Evolutionary conservation across 2,329 filamentous ascomycete genomes (phyloP), one percentile per base, ranked within the genome.

Genomic region (Cladophialophora bantiana): DNA sequence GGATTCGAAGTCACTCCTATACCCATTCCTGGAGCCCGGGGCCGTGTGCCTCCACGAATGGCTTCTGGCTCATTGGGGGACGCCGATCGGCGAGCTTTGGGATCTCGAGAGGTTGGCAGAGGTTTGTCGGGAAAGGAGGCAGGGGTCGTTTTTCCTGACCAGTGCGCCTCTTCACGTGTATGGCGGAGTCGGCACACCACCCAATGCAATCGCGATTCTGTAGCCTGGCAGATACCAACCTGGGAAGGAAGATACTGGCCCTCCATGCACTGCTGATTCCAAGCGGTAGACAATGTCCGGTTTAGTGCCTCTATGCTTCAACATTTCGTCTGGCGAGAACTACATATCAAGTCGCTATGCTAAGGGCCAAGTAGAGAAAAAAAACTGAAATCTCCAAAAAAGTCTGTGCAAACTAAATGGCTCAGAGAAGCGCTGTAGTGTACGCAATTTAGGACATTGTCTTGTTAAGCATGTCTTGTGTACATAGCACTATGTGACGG

Each of bases 111-210:
- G 67, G 36, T 70, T 81, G 55, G 70, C 75, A 12, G 67, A 73
- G 62, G 70, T 77, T 58, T 81, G 80, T 72, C 12, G 20, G 65
- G 72, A 70, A 48, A 26, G 68, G 69, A 3, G 73, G n/a, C 34
- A 79, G 26, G 80, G 75, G 75, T 74, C 71, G 0, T 85, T 85
- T 64, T 84, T 85, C 64, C 73, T 85, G 13, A 78, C 78, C 0
- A 83, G 80, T 9, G 38, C 31, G 18, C 70, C 68, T 7, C 54
- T 72, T n/a, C 38, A 71, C 55, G 20, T 72, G 7, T 66, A 59
- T 42, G 65, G 67, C 35, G 70, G 69, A 9, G 67, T 72, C 18
- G 69, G 62, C 12, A 68, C 62, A 35, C 70, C 69, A 1, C 55
- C 69, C 12, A 72, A 72, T 54, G 67, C 60, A 13, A 62, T 57